phyloP scores from a whole-genome alignment of 768 basidiomycete species.

The Lyophyllum shimeji region DNA sequence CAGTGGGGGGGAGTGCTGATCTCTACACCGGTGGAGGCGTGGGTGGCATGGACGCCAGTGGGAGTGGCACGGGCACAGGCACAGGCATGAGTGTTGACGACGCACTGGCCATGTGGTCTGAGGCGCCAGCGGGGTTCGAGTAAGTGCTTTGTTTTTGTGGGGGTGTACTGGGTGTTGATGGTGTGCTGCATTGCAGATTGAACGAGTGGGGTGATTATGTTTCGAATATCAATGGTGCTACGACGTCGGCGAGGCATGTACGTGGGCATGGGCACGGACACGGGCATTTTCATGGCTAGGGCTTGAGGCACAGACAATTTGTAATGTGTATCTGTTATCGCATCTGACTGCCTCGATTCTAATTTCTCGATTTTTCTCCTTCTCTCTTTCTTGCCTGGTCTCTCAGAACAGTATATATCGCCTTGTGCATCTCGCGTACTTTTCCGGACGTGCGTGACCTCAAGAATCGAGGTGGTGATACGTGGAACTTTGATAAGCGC shows the following conservation, averaged over 20 bases:
- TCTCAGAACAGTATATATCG: too few species aligned
- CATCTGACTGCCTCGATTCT: too few species aligned
- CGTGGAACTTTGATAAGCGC: too few species aligned
- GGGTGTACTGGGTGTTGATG: not conserved
- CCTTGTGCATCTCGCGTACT: too few species aligned
- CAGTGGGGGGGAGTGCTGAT: too few species aligned
- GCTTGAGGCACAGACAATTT: too few species aligned
- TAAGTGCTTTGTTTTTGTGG: slow-evolving; percentile 31
- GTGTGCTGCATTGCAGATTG: slow-evolving; percentile 31
- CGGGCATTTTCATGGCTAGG: not conserved
- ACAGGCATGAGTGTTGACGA: slow-evolving; percentile 18
- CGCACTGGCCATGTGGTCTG: slow-evolving; percentile 67
- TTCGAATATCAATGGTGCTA: slow-evolving; percentile 28
- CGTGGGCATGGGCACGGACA: not conserved
- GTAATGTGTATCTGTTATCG: too few species aligned
- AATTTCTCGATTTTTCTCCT: too few species aligned
- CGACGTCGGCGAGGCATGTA: not conserved
- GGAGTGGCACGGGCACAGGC: not conserved
- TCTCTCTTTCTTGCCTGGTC: too few species aligned
- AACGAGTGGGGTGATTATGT: slow-evolving; percentile 45
- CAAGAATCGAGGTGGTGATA: too few species aligned
- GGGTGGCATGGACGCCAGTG: slow-evolving; percentile 1
- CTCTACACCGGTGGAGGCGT: not conserved
- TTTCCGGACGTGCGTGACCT: too few species aligned
- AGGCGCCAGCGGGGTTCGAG: slow-evolving; percentile 61